Conservation (phyloP, 805 yeast species). For the Metschnikowia dekortorum region DNA sequence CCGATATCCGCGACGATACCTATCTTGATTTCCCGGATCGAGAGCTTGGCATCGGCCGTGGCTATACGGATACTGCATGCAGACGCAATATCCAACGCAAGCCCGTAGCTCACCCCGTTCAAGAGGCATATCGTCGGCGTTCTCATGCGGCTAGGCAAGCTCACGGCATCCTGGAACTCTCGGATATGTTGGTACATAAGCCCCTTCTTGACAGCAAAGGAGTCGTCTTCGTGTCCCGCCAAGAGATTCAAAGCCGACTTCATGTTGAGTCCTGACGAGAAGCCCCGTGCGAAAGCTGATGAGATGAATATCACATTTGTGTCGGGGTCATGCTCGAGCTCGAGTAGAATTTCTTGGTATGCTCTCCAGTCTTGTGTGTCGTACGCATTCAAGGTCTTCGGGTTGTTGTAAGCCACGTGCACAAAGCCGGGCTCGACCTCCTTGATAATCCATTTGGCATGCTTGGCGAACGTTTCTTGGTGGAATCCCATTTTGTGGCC, state of each 20-base stretch:
- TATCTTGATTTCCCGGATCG: conserved; percentile 65
- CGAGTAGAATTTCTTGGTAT: conserved; percentile 44
- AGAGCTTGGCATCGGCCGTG: conserved; percentile 46
- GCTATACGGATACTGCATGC: conserved; percentile 57
- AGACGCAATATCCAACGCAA: conserved; percentile 63
- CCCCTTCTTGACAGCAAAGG: conserved; percentile 20
- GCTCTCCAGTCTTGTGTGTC: conserved; percentile 53
- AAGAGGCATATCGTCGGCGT: conserved; percentile 64
- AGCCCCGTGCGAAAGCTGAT: conserved; percentile 51
- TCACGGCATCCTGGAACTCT: conserved; percentile 57
- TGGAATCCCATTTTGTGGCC: conserved; percentile 7
- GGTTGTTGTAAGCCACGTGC: conserved; percentile 60
- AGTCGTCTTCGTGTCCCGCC: conserved; percentile 6
- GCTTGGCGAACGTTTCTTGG: conserved; percentile 4
- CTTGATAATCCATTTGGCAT: conserved; percentile 30
- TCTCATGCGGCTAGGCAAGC: conserved; percentile 41
- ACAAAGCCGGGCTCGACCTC: conserved; percentile 45
- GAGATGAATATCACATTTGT: conserved; percentile 53
- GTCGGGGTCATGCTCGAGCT: conserved; percentile 40
- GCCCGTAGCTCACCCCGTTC: conserved; percentile 63
- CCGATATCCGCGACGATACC: conserved; percentile 83
- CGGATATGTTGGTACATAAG: conserved; percentile 37
- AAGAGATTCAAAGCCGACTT: conserved; percentile 22
- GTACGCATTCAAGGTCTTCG: conserved; percentile 56
- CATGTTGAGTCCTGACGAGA: conserved; percentile 66